Evolutionary conservation across 805 yeast species (phyloP).

Genomic region (Candida insectalens): DNA sequence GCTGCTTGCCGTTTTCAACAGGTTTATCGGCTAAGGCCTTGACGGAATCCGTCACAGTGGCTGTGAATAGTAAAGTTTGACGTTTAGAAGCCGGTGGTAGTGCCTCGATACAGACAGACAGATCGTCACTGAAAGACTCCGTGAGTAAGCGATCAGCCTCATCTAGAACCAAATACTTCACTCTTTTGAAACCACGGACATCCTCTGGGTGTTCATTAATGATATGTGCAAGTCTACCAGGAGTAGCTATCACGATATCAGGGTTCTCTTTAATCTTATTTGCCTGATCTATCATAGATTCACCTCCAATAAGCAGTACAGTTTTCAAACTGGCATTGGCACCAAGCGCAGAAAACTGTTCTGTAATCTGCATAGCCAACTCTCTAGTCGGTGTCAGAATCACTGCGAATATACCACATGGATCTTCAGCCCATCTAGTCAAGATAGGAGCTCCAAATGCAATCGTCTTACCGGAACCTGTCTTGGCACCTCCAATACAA

Average conservation of each 20-base stretch:
- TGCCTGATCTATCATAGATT: slow-evolving; percentile 84
- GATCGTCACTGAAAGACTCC: slow-evolving; percentile 71
- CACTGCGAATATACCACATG: slow-evolving; percentile 84
- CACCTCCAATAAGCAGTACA: slow-evolving; percentile 90
- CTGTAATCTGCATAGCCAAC: slow-evolving; percentile 92
- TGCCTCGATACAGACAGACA: slow-evolving; percentile 59
- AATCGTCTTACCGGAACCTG: slow-evolving; percentile 96
- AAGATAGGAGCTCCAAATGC: slow-evolving; percentile 98
- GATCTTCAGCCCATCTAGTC: slow-evolving; percentile 90
- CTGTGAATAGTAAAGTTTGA: slow-evolving; percentile 88
- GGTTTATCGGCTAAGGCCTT: slow-evolving; percentile 63
- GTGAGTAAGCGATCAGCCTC: slow-evolving; percentile 92
- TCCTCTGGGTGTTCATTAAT: slow-evolving; percentile 84
- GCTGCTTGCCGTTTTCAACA: slow-evolving; percentile 42
- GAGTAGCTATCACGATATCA: slow-evolving; percentile 93
- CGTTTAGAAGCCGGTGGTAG: slow-evolving; percentile 65
- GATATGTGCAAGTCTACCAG: slow-evolving; percentile 91
- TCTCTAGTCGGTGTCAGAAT: slow-evolving; percentile 90
- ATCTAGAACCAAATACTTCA: slow-evolving; percentile 78
- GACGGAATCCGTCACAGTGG: slow-evolving; percentile 92
- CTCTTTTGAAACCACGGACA: slow-evolving; percentile 64
- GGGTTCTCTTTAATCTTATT: slow-evolving; percentile 74
- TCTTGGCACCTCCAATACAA: slow-evolving; percentile 96
- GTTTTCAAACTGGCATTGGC: slow-evolving; percentile 78
- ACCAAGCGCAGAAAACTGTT: slow-evolving; percentile 90